These are phyloP conservation scores for Striga asiatica DNA, from an alignment of 257 asterid genomes.

Conservation along the genomic window DNA sequence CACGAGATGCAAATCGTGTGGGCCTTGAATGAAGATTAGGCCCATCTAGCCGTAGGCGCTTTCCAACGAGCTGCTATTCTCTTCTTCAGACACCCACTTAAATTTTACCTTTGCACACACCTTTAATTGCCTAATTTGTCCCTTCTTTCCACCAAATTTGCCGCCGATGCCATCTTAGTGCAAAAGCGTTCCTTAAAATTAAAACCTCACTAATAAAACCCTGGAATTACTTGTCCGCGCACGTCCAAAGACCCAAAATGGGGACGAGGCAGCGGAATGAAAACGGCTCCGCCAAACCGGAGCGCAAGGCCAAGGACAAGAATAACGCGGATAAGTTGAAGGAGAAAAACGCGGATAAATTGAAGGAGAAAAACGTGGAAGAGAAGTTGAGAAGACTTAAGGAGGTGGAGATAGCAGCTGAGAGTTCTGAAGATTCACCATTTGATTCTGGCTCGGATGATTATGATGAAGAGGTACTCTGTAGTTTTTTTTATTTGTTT, in stretches of 20 bases:
- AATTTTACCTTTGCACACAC: too few species aligned
- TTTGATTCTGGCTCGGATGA: slow-evolving; percentile 22
- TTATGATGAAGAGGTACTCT: slow-evolving; percentile 19
- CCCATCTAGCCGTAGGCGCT: too few species aligned
- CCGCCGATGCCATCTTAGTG: too few species aligned
- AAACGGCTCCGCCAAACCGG: slow-evolving; percentile 14
- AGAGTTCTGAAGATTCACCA: slow-evolving; percentile 29
- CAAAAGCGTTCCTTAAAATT: too few species aligned
- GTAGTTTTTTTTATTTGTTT: not conserved
- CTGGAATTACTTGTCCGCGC: not conserved
- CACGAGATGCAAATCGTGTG: too few species aligned
- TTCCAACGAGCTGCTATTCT: too few species aligned
- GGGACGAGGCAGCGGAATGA: slow-evolving; percentile 12
- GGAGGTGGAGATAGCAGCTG: slow-evolving; percentile 18
- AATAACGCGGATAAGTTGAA: not conserved
- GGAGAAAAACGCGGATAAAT: slow-evolving; percentile 7
- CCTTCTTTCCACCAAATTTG: too few species aligned
- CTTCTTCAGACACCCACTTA: too few species aligned
- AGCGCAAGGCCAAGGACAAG: too few species aligned
- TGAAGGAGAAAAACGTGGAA: slow-evolving; percentile 13
- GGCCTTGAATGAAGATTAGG: too few species aligned
- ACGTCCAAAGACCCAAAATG: slow-evolving; percentile 9
- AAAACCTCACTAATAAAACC: too few species aligned
- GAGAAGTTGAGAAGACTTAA: slow-evolving; percentile 19
- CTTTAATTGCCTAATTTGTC: too few species aligned